These are phyloP conservation scores for Paramecium tetraurelia DNA, from an alignment of 73 alveolate species.

Conservation along the genomic window DNA sequence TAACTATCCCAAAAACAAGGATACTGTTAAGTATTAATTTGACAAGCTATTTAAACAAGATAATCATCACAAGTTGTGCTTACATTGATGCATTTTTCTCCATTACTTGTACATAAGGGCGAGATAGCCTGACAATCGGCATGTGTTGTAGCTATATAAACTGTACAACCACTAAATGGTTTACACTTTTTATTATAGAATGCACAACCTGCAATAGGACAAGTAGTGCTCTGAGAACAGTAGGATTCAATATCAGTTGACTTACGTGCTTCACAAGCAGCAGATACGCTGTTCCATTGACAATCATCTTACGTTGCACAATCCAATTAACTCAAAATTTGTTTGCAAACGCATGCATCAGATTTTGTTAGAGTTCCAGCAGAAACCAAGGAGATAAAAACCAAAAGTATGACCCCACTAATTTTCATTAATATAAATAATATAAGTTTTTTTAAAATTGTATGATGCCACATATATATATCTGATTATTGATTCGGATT, in stretches of 20 bases:
- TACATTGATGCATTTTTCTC: not conserved
- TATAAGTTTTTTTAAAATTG: not conserved
- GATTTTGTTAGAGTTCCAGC: not conserved
- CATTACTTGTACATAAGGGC: slow-evolving; percentile 6
- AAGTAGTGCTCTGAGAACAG: not conserved
- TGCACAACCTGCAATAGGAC: slow-evolving; percentile 34
- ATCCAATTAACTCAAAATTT: not conserved
- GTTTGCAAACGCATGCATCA: not conserved
- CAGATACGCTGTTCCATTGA: not conserved
- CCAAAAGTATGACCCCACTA: not conserved
- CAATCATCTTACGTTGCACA: not conserved
- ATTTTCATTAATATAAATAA: not conserved
- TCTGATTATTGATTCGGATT: not conserved
- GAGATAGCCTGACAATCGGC: slow-evolving; percentile 30
- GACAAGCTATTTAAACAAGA: not conserved
- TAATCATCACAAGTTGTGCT: not conserved
- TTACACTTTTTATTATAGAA: not conserved
- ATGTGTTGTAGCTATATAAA: not conserved
- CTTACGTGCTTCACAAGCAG: not conserved
- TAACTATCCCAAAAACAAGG: slow-evolving; percentile 10
- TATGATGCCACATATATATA: not conserved
- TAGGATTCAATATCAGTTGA: not conserved
- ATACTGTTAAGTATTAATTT: not conserved
- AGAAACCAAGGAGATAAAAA: not conserved
- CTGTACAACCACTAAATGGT: slow-evolving; percentile 28